Evolutionary conservation across 106 monocot genomes (phyloP), one percentile per base, ranked within the genome.

Genomic region (Hemerocallis citrina): DNA sequence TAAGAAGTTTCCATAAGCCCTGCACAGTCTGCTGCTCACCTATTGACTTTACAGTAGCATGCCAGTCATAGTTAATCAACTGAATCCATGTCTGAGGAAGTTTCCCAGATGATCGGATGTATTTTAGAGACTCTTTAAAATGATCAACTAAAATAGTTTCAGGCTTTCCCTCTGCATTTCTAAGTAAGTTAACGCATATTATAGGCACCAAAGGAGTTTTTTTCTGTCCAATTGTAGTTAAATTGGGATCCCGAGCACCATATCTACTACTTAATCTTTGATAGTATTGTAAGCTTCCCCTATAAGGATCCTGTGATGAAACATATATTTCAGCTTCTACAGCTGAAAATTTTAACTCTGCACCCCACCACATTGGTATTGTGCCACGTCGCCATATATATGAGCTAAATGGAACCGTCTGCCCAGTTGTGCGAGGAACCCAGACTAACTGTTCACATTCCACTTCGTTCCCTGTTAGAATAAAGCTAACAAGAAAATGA

Each of bases 331-430:
- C 98, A 74, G 98, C 98, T 75, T 99, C 98, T 23, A 72, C 69
- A 40, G 98, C 79, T 55, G 82, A 76, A 12, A 88, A 24, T 44
- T 81, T 99, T 43, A 99, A 73, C 48, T 99, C 98, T 35, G 98
- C 98, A 68, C 98, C 98, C 98, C 98, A 99, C 88, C 88, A 92
- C 25, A 99, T 85, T 23, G 98, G 98, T 69, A 99, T 99, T 12
- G 98, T 99, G 51, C 98, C 98, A 34, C 98, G 78, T 32, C 98
- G 71, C 98, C 98, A 99, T 17, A 88, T 56, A 55, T 99, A 99
- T 25, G 92, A 72, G 68, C 77, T 85, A 64, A 99, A 88, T 34
- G 82, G 84, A 57, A 82, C 45, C 63, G 28, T 74, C 72, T 82
- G 66, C 11, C 75, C 81, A 71, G 43, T 29, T 31, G 42, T 67